Evolutionary conservation across 352 stramenopile species (phyloP), one percentile per base, ranked within the genome.

Genomic region (Phytophthora aleatoria): DNA sequence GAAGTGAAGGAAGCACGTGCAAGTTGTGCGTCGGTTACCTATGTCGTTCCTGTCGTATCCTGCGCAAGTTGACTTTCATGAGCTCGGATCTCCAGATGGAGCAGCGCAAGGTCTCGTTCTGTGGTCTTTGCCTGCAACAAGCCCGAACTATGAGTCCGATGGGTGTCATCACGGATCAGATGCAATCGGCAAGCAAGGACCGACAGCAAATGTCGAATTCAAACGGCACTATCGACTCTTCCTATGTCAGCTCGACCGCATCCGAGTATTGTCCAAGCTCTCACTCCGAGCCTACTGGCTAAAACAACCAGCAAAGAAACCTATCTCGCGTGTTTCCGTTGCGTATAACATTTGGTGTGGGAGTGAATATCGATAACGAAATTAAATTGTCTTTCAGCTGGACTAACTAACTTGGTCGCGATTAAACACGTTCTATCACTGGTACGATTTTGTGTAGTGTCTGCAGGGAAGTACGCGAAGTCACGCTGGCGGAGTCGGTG

Each of bases 41-140:
- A 30, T 84, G 75, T 28, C 67, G 61, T 5, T 55, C 69, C 0
- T 84, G 72, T 30, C 64, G 63, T 16, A 69, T 84, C 47, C 74
- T 73, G 33, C 67, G 67, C 16, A 76, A 75, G 30, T 47, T 84
- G 41, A 68, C 47, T 3, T 71, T 67, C n/a, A 50, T 55, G 1
- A 48, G 49, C 16, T 50, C 53, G 0, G 59, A 61, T 13, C 31
- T 63, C 6, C 33, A 70, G 13, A 55, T 75, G 27, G 48, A 69
- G 48, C 67, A 75, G 38, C 67, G 58, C 41, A 71, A 72, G 24
- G 57, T 75, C 4, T 56, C 52, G 2, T 72, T 75, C 30, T 75
- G 67, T 42, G 57, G 57, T 8, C 52, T 64, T 3, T 75, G 67
- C n/a, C 44, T 75, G 13, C 62, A 67, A 28, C 50, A 75, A 45